Evolutionary conservation across 805 yeast species (phyloP).

Genomic region (Nakazawaea holstii): DNA sequence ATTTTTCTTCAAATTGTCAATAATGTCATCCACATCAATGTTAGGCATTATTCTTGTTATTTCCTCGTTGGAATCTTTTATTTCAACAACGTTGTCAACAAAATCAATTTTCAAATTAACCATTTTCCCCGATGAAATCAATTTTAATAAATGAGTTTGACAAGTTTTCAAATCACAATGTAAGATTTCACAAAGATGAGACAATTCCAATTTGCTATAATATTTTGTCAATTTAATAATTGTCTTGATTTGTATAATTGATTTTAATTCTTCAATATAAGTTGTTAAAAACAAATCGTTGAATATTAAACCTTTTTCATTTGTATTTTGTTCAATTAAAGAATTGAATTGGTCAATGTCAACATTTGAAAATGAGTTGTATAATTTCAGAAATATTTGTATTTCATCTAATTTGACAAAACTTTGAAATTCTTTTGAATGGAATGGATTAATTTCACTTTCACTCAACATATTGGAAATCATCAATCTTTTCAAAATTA

Average conservation of each 20-base stretch:
- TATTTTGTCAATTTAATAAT: slow-evolving; percentile 17
- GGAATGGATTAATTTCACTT: slow-evolving; percentile 64
- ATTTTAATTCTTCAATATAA: slow-evolving; percentile 6
- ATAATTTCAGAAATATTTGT: slow-evolving; percentile 20
- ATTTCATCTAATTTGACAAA: slow-evolving; percentile 18
- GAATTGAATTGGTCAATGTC: slow-evolving; percentile 19
- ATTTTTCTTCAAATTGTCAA: background rate
- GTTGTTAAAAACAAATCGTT: slow-evolving; percentile 1
- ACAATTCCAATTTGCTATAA: slow-evolving; percentile 19
- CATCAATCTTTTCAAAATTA: slow-evolving; percentile 55
- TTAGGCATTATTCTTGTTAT: background rate
- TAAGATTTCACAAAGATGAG: slow-evolving; percentile 15
- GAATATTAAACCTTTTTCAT: slow-evolving; percentile 11
- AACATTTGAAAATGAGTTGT: slow-evolving; percentile 19
- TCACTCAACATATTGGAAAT: slow-evolving; percentile 59
- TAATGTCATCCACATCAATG: slow-evolving; percentile 5
- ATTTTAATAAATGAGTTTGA: slow-evolving; percentile 19
- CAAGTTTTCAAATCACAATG: slow-evolving; percentile 16
- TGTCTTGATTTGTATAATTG: slow-evolving; percentile 18
- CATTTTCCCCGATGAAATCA: slow-evolving; percentile 21
- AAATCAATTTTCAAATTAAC: slow-evolving; percentile 21
- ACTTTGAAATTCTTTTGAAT: slow-evolving; percentile 59
- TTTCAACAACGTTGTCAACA: slow-evolving; percentile 14
- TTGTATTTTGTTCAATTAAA: slow-evolving; percentile 12
- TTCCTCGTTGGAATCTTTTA: slow-evolving; percentile 2